Conservation (phyloP, 768 basidiomycete genomes). For the Tubosaeta sp. region DNA sequence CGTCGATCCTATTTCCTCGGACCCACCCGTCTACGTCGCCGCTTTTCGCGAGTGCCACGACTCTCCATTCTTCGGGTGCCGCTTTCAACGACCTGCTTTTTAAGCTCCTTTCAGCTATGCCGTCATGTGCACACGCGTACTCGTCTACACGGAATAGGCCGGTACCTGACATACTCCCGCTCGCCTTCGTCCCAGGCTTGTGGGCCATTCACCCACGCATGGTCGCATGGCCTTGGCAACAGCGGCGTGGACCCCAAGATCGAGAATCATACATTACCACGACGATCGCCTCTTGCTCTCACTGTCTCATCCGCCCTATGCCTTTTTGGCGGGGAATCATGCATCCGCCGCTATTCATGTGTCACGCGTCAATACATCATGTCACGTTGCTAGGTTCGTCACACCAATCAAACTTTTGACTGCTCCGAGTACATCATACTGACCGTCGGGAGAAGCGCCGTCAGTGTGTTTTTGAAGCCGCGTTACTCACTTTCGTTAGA, state of each 20-base stretch:
- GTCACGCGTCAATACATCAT: neutral
- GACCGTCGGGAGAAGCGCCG: neutral
- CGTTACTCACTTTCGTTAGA: neutral
- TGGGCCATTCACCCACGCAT: neutral
- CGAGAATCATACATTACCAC: slow-evolving; percentile 14
- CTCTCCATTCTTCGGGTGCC: neutral
- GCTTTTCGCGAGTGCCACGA: neutral
- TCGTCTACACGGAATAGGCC: slow-evolving; percentile 13
- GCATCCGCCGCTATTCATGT: neutral
- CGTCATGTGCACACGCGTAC: neutral
- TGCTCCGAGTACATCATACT: neutral
- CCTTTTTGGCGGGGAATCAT: neutral
- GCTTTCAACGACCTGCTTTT: neutral
- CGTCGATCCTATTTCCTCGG: neutral
- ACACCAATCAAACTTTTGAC: neutral
- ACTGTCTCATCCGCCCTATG: neutral
- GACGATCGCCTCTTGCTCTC: slow-evolving; percentile 10
- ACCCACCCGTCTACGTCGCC: neutral
- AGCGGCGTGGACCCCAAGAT: slow-evolving; percentile 3
- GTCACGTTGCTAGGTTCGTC: neutral
- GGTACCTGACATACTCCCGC: slow-evolving; percentile 4
- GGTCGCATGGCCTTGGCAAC: neutral
- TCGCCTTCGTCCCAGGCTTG: neutral
- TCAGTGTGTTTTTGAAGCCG: neutral
- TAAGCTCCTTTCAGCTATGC: neutral